These are phyloP conservation scores for Colletotrichum gloeosporioides DNA, from an alignment of 2,329 filamentous ascomycete genomes.

Conservation along the genomic window DNA sequence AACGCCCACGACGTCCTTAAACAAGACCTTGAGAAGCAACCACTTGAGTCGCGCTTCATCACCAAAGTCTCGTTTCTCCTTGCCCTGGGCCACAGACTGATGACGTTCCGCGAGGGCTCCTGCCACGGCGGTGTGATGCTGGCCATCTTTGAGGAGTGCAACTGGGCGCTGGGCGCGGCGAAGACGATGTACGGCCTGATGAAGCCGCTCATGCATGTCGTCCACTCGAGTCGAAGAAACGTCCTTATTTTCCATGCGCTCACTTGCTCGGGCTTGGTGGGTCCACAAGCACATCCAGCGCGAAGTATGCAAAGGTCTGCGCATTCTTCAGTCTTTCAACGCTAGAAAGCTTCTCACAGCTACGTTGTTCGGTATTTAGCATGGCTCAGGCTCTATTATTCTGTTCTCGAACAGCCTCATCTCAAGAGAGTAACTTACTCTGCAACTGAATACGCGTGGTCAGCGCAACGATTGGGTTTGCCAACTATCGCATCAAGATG, in stretches of 20 bases:
- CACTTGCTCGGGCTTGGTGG: neutral
- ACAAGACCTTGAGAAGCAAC: accelerated
- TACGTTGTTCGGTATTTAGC: accelerated
- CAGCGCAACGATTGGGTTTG: neutral
- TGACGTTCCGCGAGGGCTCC: neutral
- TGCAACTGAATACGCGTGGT: neutral
- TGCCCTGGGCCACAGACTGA: neutral
- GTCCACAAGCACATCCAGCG: neutral
- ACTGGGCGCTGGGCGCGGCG: neutral
- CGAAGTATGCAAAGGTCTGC: neutral
- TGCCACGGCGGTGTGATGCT: neutral
- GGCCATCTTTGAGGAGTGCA: neutral
- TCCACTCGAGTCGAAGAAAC: neutral
- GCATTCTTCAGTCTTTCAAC: neutral
- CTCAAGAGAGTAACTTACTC: neutral
- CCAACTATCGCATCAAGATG: neutral
- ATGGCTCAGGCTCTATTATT: neutral
- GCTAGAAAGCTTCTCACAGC: neutral
- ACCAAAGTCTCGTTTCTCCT: neutral
- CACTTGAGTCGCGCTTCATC: neutral
- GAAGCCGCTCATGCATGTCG: neutral
- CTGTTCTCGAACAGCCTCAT: accelerated
- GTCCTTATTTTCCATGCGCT: accelerated
- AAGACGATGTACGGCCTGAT: neutral
- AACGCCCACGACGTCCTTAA: accelerated